Conservation (phyloP, 2,329 filamentous ascomycete genomes). For the Penicillium fuscoglaucum region DNA sequence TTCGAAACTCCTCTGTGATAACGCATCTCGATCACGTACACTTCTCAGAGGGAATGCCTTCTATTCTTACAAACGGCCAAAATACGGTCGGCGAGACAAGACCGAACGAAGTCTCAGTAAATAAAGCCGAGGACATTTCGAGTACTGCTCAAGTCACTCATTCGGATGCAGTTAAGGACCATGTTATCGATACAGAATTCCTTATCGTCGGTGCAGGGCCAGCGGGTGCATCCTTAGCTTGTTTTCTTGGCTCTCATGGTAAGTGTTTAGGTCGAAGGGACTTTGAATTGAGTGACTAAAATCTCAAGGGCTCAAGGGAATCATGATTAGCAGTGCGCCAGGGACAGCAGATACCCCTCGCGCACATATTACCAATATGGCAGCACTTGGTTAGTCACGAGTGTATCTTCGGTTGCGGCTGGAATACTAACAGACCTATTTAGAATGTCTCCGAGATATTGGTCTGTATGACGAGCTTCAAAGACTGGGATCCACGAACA, state of each 20-base stretch:
- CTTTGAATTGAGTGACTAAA: background rate
- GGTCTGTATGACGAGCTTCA: slow-evolving; percentile 48
- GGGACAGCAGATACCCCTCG: slow-evolving; percentile 58
- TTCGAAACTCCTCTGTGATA: background rate
- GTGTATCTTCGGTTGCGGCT: background rate
- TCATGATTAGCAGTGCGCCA: slow-evolving; percentile 54
- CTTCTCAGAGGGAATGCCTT: background rate
- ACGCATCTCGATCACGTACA: background rate
- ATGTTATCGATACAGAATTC: background rate
- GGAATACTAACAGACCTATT: background rate
- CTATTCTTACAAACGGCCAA: background rate
- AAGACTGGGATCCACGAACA: slow-evolving; percentile 33
- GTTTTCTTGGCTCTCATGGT: slow-evolving; percentile 1
- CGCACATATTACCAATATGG: slow-evolving; percentile 63
- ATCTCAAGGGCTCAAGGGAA: slow-evolving; percentile 35
- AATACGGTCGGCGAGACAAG: background rate
- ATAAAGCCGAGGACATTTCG: background rate
- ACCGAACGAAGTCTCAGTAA: background rate
- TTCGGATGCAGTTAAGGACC: background rate
- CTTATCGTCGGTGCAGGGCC: slow-evolving; percentile 5
- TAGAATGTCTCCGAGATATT: slow-evolving; percentile 56
- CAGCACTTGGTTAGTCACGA: slow-evolving; percentile 44
- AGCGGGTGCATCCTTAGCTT: background rate
- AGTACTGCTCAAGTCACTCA: background rate
- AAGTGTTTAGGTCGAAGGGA: background rate